phyloP scores from a whole-genome alignment of 73 alveolate species.

The Halteria grandinella region DNA sequence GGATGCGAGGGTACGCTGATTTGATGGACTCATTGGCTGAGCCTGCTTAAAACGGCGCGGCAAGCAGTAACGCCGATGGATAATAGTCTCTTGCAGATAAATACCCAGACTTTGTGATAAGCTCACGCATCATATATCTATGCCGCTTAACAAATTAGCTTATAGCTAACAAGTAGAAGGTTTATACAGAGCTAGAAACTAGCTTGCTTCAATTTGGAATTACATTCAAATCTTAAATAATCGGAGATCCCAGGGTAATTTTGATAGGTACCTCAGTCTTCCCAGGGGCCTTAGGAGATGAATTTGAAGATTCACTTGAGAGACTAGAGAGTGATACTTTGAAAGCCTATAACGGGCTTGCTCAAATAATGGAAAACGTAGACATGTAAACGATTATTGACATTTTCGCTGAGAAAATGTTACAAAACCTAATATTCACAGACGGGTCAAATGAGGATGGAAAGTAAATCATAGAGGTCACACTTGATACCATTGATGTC shows the following conservation, averaged over 20 bases:
- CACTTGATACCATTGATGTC: constrained; percentile 29
- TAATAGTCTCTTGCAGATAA: too few species aligned
- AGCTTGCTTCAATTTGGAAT: constrained; percentile 32
- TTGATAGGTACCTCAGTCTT: constrained; percentile 27
- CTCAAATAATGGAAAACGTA: constrained; percentile 27
- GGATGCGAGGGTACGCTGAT: too few species aligned
- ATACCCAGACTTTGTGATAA: too few species aligned
- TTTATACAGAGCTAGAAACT: constrained; percentile 20
- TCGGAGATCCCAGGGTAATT: constrained; percentile 58
- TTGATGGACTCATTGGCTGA: too few species aligned
- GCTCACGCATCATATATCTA: too few species aligned
- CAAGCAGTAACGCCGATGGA: too few species aligned
- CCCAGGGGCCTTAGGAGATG: background rate
- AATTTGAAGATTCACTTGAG: constrained; percentile 4
- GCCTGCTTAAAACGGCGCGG: too few species aligned
- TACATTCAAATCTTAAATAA: constrained; percentile 34
- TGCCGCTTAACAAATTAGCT: too few species aligned
- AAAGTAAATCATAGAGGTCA: background rate
- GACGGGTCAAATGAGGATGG: constrained; percentile 38
- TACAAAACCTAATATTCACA: constrained; percentile 10
- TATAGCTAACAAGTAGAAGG: constrained; percentile 10
- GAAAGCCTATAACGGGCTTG: constrained; percentile 24
- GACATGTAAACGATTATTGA: constrained; percentile 53
- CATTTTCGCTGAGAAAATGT: constrained; percentile 56
- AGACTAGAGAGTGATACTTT: constrained; percentile 27